Percentiles rank a stretch among this genome's conserved stretches.
These are phyloP conservation scores for Celoporthe dispersa DNA, from an alignment of 2,329 filamentous ascomycete genomes.

Conservation along the genomic window DNA sequence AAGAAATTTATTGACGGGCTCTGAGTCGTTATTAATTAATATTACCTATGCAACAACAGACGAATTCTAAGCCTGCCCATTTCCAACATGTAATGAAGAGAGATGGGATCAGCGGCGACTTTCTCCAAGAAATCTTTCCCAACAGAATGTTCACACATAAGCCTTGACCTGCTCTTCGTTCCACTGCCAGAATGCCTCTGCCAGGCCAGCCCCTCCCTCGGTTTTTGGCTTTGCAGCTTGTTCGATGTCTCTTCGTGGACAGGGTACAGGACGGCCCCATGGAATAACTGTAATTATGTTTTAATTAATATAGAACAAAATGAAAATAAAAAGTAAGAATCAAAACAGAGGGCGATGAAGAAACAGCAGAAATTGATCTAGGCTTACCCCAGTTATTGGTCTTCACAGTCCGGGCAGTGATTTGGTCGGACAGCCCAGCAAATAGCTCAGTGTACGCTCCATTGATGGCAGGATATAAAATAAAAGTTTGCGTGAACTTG, in stretches of 20 bases:
- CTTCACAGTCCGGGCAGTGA: slow-evolving; percentile 32
- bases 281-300: slow-evolving; percentile 11
- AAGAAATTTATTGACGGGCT: slow-evolving; percentile 6
- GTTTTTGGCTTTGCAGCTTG: not conserved
- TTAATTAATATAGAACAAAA: not conserved
- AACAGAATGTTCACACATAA: not conserved
- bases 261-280: slow-evolving; percentile 15
- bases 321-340: not conserved
- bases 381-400: slow-evolving; percentile 16
- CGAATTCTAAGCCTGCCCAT: no score
- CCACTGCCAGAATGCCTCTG: slow-evolving; percentile 21
- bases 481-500: not conserved
- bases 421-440: slow-evolving; percentile 38
- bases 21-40: not conserved
- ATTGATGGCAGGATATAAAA: slow-evolving; percentile 18
- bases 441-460: slow-evolving; percentile 43
- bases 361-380: not conserved
- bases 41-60: no score
- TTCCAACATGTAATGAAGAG: no score
- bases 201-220: slow-evolving; percentile 18
- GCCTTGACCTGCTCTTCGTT: slow-evolving; percentile 17
- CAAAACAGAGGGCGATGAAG: not conserved
- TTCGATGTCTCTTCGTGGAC: slow-evolving; percentile 13
- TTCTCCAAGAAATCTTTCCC: not conserved
- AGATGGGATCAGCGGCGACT: not conserved